A percentile compares a stretch with the other conserved stretches of the same genome.
Conservation (phyloP, 495 filamentous ascomycete genomes). For the Apodospora peruviana region DNA sequence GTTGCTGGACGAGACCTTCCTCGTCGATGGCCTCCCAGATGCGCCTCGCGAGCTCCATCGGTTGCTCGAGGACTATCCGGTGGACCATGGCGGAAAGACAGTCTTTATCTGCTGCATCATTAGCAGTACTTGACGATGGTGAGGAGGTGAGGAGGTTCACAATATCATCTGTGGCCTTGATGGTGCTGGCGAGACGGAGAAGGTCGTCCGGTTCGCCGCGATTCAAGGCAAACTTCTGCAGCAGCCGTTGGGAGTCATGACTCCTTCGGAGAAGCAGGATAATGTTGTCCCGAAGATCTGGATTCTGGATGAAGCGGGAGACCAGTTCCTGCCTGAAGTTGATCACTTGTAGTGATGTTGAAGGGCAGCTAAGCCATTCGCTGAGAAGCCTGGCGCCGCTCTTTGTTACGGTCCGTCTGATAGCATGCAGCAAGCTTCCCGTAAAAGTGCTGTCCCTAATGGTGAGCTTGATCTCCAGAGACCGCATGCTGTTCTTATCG, state of each 20-base stretch:
- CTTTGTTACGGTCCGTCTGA: slow-evolving; percentile 85
- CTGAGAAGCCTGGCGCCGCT: slow-evolving; percentile 79
- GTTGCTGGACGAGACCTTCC: slow-evolving; percentile 76
- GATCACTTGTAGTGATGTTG: slow-evolving; percentile 74
- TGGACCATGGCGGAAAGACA: slow-evolving; percentile 50
- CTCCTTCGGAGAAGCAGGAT: slow-evolving; percentile 63
- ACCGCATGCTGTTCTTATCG: slow-evolving; percentile 83
- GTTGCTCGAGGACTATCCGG: slow-evolving; percentile 64
- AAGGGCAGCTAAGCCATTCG: slow-evolving; percentile 78
- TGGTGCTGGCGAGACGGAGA: slow-evolving; percentile 72
- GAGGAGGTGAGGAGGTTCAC: slow-evolving; percentile 32
- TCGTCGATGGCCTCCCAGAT: slow-evolving; percentile 85
- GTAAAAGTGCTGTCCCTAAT: slow-evolving; percentile 66
- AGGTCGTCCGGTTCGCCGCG: slow-evolving; percentile 94
- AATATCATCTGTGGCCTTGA: slow-evolving; percentile 71
- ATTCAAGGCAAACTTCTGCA: slow-evolving; percentile 89
- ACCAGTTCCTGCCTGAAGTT: slow-evolving; percentile 79
- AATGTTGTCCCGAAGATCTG: slow-evolving; percentile 61
- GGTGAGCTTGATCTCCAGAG: slow-evolving; percentile 82
- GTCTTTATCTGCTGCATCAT: slow-evolving; percentile 6
- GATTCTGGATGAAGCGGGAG: slow-evolving; percentile 58
- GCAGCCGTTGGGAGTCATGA: slow-evolving; percentile 80
- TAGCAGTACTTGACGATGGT: background rate
- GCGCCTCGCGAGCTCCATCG: slow-evolving; percentile 57
- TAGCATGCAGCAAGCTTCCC: slow-evolving; percentile 81